Base-by-base conservation (phyloP, 192 early-diverging fungal genomes). In the Backusella parvicylindrica region DNA sequence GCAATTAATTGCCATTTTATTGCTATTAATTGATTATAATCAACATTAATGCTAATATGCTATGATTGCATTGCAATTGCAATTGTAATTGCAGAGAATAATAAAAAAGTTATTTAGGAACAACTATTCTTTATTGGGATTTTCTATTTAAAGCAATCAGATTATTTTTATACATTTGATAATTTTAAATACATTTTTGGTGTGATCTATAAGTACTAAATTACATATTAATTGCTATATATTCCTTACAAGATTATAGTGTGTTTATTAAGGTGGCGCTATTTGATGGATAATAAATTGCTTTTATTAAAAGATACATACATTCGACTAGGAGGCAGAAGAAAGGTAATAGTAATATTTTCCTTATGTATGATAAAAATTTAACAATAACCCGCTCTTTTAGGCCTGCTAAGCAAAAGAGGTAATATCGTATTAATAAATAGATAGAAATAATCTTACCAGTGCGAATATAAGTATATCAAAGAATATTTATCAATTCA, bases 51-150 rank as follows among this genome's bases (percentile, higher is more conserved):
- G 18, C 7, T 28, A 21, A 49, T 5, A 21, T 1, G 9, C 18
- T 9, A 64, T 64, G 63, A 32, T 30, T 64, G 6, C 15, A 50
- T 23, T 21, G 15, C 49, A n/a, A 18, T 32, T 15, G 43, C 23
- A n/a, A 49, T 26, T 49, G 26, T 40, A n/a, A n/a, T 2, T 21
- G 28, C 3, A 74, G 71, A 84, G 84, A 77, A 82, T 26, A 78
- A 87, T 60, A 80, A 80, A 50, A 83, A 85, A 15, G 84, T 92
- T 32, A 76, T 92, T 33, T 93, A 92, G 93, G 92, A 93, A 78
- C 93, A 94, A 77, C 92, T 93, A 80, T 75, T 93, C 7, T 92
- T 91, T 76, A 82, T 89, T 70, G 86, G 86, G 56, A 92, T 93
- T 84, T 86, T 90, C 40, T 90, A 91, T 74, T 75, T 73, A 15